Base-by-base conservation (phyloP, 257 asterid species). In the Jaltomata sinuosa region DNA sequence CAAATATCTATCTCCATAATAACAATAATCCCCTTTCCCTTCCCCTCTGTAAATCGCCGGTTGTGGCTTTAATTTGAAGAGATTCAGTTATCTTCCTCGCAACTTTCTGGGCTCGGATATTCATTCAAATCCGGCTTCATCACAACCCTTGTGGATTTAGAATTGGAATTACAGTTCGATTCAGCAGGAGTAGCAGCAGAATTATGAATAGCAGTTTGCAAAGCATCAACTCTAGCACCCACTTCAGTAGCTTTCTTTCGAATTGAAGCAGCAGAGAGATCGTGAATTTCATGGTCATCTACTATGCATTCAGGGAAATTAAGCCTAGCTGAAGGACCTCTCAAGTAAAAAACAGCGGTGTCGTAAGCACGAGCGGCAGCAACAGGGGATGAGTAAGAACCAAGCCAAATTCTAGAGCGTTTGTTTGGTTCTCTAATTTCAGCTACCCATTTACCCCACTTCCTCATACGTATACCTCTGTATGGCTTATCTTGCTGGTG, bases 361-460 rank as follows among this genome's bases (percentile, higher is more conserved):
- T 95, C 98, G 85, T 95, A 95, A 6, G 98, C 98, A 36, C 98
- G 92, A 52, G 97, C 98, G 42, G 98, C 98, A 80, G 98, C 98
- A 11, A 90, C 92, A 52, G 98, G 97, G 12, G 97, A 92, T 31
- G 95, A 90, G 84, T 94, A 94, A 2, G 97, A 94, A 27, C 98
- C 98, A 32, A 94, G 93, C 98, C 98, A 95, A 85, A 95, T 92
- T 69, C 98, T 85, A 2, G 98, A 92, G 5, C 98, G 85, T 80
- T 94, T 94, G 64, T 94, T 93, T 2, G 98, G 98, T 87, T 94
- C 98, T 69, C 98, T 84, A 3, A 94, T 94, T 88, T 94, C 98
- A 80, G 98, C 97, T 11, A 94, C 98, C 98, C 98, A 94, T 85
- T 94, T 94, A 10, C 98, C 98, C 98, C 98, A 94, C 97, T 94